Percentiles rank a stretch among this genome's conserved stretches.
Evolutionary conservation across 345 rosid genomes (phyloP).

Genomic region (Trapa incisa): DNA sequence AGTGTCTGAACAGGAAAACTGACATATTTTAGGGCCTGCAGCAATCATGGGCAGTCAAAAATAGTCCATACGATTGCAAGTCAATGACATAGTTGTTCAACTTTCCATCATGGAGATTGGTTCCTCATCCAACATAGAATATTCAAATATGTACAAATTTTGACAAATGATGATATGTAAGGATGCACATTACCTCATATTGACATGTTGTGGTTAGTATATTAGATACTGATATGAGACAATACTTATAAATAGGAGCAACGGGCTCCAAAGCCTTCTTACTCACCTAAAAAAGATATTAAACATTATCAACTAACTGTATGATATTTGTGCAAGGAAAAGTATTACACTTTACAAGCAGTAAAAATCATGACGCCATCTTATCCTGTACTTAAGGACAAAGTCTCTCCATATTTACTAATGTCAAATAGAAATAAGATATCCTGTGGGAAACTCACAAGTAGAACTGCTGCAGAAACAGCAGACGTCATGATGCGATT

Average conservation of each 20-base stretch:
- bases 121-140: not conserved
- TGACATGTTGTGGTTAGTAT: slow-evolving; percentile 90
- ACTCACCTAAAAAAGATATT: slow-evolving; percentile 40
- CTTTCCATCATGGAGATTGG: not conserved
- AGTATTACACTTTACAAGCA: not conserved
- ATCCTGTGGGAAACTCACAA: slow-evolving; percentile 26
- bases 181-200: slow-evolving; percentile 52
- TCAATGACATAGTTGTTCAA: not conserved
- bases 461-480: slow-evolving; percentile 63
- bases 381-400: not conserved
- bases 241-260: slow-evolving; percentile 81
- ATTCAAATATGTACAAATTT: not conserved
- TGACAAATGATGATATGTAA: not conserved
- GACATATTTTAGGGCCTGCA: slow-evolving; percentile 90
- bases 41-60: slow-evolving; percentile 1
- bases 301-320: not conserved
- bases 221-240: slow-evolving; percentile 62
- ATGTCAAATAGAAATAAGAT: not conserved
- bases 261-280: slow-evolving; percentile 75
- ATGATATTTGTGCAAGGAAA: not conserved
- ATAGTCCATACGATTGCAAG: not conserved
- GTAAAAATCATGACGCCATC: not conserved
- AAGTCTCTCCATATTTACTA: not conserved
- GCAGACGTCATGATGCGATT: slow-evolving; percentile 78
- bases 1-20: slow-evolving; percentile 92